These are phyloP conservation scores for Aspergillus vadensis DNA, from an alignment of 2,329 filamentous ascomycete genomes.

Conservation along the genomic window DNA sequence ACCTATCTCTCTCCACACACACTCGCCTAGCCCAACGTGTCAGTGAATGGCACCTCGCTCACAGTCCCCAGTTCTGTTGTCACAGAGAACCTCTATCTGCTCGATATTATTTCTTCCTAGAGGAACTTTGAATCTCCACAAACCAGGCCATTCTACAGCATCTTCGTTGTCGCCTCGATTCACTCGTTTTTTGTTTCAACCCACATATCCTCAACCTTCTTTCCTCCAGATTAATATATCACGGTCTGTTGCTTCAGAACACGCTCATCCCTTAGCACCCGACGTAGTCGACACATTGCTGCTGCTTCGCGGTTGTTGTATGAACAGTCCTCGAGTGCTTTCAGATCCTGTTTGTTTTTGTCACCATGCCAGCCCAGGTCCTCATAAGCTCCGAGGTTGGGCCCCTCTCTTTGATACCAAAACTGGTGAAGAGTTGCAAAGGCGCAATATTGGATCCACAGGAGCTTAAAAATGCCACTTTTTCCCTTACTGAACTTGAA, in stretches of 20 bases:
- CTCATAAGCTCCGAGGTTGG: not conserved
- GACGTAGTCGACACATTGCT: not conserved
- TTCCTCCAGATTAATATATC: not conserved
- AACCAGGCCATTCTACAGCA: not conserved
- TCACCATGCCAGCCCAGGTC: not conserved
- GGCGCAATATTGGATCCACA: slow-evolving; percentile 14
- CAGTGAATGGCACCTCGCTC: not conserved
- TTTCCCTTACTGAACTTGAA: not conserved
- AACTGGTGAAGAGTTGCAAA: slow-evolving; percentile 20
- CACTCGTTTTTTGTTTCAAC: no score
- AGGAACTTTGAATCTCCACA: not conserved
- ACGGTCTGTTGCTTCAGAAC: not conserved
- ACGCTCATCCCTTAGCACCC: not conserved
- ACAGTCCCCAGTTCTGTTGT: not conserved
- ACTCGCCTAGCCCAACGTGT: not conserved
- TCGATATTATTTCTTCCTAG: not conserved
- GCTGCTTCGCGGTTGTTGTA: not conserved
- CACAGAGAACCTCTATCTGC: not conserved
- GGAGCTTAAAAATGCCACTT: slow-evolving; percentile 1
- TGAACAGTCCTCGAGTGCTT: not conserved
- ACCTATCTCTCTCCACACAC: no score
- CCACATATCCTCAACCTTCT: not conserved
- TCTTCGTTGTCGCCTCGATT: not conserved
- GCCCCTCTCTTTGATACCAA: slow-evolving; percentile 20
- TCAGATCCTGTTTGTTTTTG: not conserved